These are phyloP conservation scores for Elaeis oleifera DNA, from an alignment of 202 grass and related monocot species.

Conservation along the genomic window DNA sequence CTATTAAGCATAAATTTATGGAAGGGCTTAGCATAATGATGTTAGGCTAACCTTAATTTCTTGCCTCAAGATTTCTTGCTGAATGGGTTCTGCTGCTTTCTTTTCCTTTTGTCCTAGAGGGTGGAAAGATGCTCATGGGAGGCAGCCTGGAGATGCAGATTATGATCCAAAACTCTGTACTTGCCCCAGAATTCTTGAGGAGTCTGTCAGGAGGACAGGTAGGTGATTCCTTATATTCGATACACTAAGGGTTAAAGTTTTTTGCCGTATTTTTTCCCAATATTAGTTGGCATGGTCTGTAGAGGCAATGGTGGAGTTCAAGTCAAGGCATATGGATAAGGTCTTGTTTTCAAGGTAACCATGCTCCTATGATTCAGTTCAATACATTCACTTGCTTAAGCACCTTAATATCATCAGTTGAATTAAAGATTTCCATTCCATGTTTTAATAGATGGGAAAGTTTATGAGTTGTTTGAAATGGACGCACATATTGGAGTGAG, in stretches of 20 bases:
- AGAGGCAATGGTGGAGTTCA: conserved; percentile 99
- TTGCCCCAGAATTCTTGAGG: conserved; percentile 74
- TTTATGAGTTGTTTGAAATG: conserved; percentile 99
- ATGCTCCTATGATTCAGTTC: too few species aligned
- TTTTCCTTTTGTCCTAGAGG: conserved; percentile 38
- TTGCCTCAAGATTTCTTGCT: neutral
- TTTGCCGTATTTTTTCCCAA: conserved; percentile 3
- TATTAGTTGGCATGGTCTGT: conserved; percentile 30
- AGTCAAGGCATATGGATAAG: conserved; percentile 98
- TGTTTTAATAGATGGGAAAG: conserved; percentile 74
- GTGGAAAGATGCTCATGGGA: conserved; percentile 70
- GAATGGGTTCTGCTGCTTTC: neutral
- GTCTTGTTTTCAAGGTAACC: conserved; percentile 92
- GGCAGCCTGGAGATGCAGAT: conserved; percentile 39
- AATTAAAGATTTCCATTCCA: neutral
- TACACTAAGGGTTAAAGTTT: conserved; percentile 4
- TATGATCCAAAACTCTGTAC: conserved; percentile 74
- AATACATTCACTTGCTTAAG: too few species aligned
- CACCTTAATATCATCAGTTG: too few species aligned
- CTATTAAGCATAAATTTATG: too few species aligned
- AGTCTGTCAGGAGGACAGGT: conserved; percentile 82
- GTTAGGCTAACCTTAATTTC: too few species aligned
- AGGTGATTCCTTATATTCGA: conserved; percentile 8
- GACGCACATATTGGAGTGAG: conserved; percentile 87
- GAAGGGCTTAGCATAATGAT: too few species aligned